Percentiles rank a stretch among this genome's conserved stretches.
phyloP scores from a whole-genome alignment of 140 eudicot genomes.

The Flaveria floridana region DNA sequence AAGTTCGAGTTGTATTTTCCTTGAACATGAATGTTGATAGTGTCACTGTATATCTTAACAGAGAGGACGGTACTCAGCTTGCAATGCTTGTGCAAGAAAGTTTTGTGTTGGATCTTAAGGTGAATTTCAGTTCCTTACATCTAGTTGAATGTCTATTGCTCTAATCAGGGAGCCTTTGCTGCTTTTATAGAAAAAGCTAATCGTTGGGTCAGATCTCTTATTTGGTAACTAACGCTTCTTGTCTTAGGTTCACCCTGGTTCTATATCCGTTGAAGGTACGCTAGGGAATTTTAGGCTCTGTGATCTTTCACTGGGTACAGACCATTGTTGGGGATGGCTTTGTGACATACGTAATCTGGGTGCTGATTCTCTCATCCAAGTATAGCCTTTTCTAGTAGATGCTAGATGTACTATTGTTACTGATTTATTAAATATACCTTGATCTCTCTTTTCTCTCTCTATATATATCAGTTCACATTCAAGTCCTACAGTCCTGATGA shows the following conservation, averaged over 20 bases:
- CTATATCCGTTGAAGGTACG: constrained; percentile 78
- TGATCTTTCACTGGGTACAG: constrained; percentile 71
- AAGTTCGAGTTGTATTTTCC: constrained; percentile 74
- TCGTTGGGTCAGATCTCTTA: not conserved
- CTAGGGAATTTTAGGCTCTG: constrained; percentile 86
- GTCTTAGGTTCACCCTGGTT: constrained; percentile 84
- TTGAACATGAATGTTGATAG: constrained; percentile 82
- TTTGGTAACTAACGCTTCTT: constrained; percentile 12
- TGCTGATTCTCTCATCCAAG: constrained; percentile 92
- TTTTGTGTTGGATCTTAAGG: constrained; percentile 84
- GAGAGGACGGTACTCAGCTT: constrained; percentile 86
- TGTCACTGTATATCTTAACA: constrained; percentile 76
- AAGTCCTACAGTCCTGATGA: constrained; percentile 78
- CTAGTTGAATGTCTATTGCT: constrained; percentile 8
- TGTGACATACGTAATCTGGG: constrained; percentile 93
- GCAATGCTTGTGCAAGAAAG: constrained; percentile 97
- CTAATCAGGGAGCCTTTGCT: not conserved
- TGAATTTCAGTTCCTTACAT: constrained; percentile 19
- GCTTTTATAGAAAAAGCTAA: constrained; percentile 5
- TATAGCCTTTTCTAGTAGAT: constrained; percentile 24
- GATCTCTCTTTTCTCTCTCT: constrained; percentile 12
- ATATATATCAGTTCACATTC: constrained; percentile 64
- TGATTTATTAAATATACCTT: not conserved
- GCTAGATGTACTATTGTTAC: constrained; percentile 15
- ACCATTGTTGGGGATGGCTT: constrained; percentile 91